phyloP scores from a whole-genome alignment of 225 moss, liverwort and hornwort genomes.

The Physcomitrellopsis africana region DNA sequence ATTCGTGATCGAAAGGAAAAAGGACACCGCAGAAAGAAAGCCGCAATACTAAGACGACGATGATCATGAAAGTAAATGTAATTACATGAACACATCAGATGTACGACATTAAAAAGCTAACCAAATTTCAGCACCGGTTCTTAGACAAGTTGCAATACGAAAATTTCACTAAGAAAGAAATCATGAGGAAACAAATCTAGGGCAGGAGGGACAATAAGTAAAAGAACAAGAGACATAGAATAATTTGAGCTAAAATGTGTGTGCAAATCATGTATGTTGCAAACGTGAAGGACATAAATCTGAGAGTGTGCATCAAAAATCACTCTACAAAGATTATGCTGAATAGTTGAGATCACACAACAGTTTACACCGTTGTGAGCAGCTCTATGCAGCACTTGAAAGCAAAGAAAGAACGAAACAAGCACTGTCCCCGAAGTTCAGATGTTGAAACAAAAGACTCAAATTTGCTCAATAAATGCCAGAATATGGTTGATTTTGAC shows the following conservation, averaged over 20 bases:
- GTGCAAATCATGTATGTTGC: not conserved
- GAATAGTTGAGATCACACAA: too few species aligned
- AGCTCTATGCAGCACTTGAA: too few species aligned
- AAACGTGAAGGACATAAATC: not conserved
- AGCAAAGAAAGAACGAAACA: too few species aligned
- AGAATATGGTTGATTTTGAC: too few species aligned
- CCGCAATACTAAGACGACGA: constrained; percentile 9
- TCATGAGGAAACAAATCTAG: not conserved
- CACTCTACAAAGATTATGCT: too few species aligned
- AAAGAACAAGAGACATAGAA: not conserved
- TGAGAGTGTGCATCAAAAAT: not conserved
- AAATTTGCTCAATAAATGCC: too few species aligned
- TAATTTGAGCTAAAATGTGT: not conserved
- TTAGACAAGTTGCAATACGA: not conserved
- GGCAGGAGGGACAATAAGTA: not conserved
- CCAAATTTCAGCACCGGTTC: not conserved
- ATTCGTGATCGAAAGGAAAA: not conserved
- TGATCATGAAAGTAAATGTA: not conserved
- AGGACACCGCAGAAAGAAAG: not conserved
- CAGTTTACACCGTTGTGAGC: too few species aligned
- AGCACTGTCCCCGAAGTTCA: too few species aligned
- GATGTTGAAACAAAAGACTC: too few species aligned
- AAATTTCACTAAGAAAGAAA: not conserved
- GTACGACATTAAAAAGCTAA: not conserved
- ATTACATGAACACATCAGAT: not conserved